Conservation (phyloP, 1,284 basidiomycete species). For the Xerocomus nothofagi region DNA sequence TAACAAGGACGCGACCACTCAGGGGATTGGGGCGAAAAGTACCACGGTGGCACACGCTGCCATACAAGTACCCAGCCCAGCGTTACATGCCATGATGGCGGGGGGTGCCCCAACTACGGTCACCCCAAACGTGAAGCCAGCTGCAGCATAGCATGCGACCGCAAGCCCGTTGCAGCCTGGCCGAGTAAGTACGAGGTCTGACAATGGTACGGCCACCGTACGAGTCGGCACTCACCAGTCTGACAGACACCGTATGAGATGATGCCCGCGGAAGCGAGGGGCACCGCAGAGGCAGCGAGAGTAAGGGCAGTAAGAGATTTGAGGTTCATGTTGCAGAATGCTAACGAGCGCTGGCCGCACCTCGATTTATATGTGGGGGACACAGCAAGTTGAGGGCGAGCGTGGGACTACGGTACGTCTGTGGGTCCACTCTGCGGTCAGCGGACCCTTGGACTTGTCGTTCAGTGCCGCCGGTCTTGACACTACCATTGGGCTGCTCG, state of each 20-base stretch:
- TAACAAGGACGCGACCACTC: neutral
- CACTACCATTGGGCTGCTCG: too few species aligned
- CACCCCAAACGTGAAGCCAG: conserved; percentile 51
- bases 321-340: conserved; percentile 25
- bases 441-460: too few species aligned
- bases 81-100: conserved; percentile 51
- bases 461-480: too few species aligned
- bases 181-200: neutral
- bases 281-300: conserved; percentile 21
- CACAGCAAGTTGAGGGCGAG: conserved; percentile 9
- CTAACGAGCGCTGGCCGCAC: too few species aligned
- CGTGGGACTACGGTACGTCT: neutral
- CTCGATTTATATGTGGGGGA: conserved; percentile 11
- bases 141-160: conserved; percentile 54
- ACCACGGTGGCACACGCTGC: conserved; percentile 41
- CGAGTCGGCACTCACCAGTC: conserved; percentile 40
- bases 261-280: conserved; percentile 38
- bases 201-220: neutral
- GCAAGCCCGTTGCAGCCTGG: conserved; percentile 54
- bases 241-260: conserved; percentile 49
- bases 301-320: conserved; percentile 24
- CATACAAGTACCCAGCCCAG: conserved; percentile 48
- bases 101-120: conserved; percentile 46
- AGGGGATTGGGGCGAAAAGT: conserved; percentile 33
- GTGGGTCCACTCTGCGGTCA: conserved; percentile 10